Base-by-base conservation (phyloP, 2,329 filamentous ascomycete genomes). In the Fusarium mexicanum region DNA sequence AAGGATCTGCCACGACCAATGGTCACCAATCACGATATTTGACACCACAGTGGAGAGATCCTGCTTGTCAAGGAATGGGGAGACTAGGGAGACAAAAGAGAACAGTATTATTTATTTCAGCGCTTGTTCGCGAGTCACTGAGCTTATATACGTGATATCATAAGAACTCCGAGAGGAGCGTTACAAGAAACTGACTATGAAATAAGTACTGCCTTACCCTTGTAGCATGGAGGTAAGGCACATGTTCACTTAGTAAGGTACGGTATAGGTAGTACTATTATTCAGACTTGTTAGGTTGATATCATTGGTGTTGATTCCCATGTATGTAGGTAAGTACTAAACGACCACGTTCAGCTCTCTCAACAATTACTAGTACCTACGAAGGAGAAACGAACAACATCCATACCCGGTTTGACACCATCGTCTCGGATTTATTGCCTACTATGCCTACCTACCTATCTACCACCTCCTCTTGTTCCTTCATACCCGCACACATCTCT, bases 1-100 rank as follows among this genome's bases (percentile, higher is more conserved):
- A 54, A 55, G 37, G 60, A 50, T 64, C 43, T 68, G 33, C 69
- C 44, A 50, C 59, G 57, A 43, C 48, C 61, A 62, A 62, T 61
- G 61, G 40, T 38, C 22, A 17, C 40, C 22, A 24, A 44, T 31
- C 20, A 37, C 53, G 38, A 16, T 22, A 26, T 31, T 48, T 20
- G 16, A 29, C n/a, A 43, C 26, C 47, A 51, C 10, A 31, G 50
- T 24, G n/a, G 10, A 57, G 29, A 57, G n/a, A 33, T 46, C n/a
- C 54, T 17, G 33, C 29, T 24, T 16, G 14, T 37, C 37, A 24
- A 53, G 50, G n/a, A 26, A 24, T 53, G 14, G 13, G 50, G n/a
- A 37, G 50, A 53, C n/a, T 53, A 10, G 13, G 50, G n/a, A 37
- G 50, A 53, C n/a, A 24, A 12, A 37, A 26, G 33, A 53, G 31